Evolutionary conservation across 192 early-diverging fungal genomes (phyloP), one percentile per base, ranked within the genome.

Genomic region (Fimicolochytrium jonesii): DNA sequence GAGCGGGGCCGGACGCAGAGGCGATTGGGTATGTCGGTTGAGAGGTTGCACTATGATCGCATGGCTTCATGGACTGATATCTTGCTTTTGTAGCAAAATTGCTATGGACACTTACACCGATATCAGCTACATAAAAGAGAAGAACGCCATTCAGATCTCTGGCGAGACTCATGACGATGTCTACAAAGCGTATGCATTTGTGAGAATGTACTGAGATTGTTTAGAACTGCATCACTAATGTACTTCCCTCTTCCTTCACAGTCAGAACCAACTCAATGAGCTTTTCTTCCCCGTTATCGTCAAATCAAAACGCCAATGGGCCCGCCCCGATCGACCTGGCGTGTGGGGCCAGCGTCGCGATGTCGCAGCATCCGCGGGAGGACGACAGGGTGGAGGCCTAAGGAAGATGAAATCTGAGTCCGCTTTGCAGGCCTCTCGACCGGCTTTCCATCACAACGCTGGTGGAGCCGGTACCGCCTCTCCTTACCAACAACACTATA

Each of bases 161-260:
- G 79, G 79, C 29, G 79, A 81, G 61, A 73, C 73, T 25, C 79
- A 81, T 64, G 73, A 81, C 30, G 79, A 81, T 59, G 79, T 81
- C 22, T 81, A 78, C 64, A 74, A 75, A 23, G 79, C 79, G 75
- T 77, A 59, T 43, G 71, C n/a, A n/a, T n/a, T n/a, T n/a, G n/a
- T n/a, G n/a, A n/a, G n/a, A n/a, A n/a, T 61, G 6, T 57, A 11
- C 29, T 58, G 57, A 15, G 1, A 11, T 47, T 0, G 18, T 0
- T 0, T 59, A 20, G 1, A 11, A n/a, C 18, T 46, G n/a, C 11
- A 22, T 11, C 23, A 10, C 20, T 17, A 45, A 43, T 45, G 15
- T 2, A n/a, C n/a, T n/a, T 46, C 17, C 22, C 20, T 15, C 37
- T 48, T n/a, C 32, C 20, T 17, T 46, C n/a, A 4, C 67, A 77